Percentiles rank a stretch among this genome's conserved stretches.
Evolutionary conservation across 352 stramenopile species (phyloP).

Genomic region (Phytophthora cryptogea): DNA sequence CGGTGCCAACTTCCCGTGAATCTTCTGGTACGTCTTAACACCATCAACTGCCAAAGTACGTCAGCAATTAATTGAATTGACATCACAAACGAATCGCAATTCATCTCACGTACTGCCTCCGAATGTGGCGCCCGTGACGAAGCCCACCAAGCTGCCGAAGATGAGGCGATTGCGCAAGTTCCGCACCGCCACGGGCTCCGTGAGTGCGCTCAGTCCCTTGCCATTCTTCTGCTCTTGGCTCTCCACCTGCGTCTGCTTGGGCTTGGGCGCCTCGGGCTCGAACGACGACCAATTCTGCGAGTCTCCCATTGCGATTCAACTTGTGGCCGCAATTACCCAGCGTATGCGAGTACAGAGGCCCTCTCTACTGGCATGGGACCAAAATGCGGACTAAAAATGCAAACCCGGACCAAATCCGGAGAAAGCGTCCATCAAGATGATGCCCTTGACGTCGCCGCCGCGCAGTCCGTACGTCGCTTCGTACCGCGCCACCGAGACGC

Average conservation of each 20-base stretch:
- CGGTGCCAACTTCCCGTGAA: conserved; percentile 54
- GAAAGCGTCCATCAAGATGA: conserved; percentile 10
- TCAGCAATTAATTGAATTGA: neutral
- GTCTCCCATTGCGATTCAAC: conserved; percentile 51
- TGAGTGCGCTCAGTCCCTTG: conserved; percentile 15
- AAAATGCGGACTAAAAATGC: neutral
- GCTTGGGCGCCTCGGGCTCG: conserved; percentile 49
- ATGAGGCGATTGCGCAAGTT: conserved; percentile 74
- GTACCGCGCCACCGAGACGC: conserved; percentile 11
- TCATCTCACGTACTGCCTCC: conserved; percentile 56
- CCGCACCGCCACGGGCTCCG: conserved; percentile 45
- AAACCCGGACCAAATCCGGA: conserved; percentile 14
- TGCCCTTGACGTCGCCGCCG: conserved; percentile 25
- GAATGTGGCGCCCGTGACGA: conserved; percentile 78
- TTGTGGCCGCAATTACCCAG: conserved; percentile 12
- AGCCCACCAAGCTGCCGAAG: conserved; percentile 79
- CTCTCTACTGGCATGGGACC: neutral
- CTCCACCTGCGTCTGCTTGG: conserved; percentile 9
- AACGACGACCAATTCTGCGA: conserved; percentile 87
- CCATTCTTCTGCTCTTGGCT: conserved; percentile 1
- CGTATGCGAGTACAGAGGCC: neutral
- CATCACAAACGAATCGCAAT: neutral
- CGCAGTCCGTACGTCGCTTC: conserved; percentile 13
- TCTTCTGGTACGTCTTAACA: conserved; percentile 63
- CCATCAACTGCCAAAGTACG: conserved; percentile 51